phyloP scores from a whole-genome alignment of 305 asterid genomes.

The Euphrasia arctica region DNA sequence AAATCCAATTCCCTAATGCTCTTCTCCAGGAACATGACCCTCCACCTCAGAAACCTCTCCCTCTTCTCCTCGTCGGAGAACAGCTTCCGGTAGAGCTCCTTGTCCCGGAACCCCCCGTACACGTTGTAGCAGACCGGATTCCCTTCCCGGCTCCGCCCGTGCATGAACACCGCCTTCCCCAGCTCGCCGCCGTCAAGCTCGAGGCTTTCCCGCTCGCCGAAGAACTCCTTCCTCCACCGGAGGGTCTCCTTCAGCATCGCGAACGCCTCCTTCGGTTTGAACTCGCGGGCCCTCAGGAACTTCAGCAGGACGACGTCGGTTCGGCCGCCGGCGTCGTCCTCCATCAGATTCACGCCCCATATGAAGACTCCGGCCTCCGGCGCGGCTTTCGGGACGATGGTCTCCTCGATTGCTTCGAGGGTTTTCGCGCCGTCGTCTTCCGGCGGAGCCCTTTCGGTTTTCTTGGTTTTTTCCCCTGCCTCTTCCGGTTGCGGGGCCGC shows the following conservation, averaged over 20 bases:
- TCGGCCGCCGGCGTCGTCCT: neutral
- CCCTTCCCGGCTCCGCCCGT: neutral
- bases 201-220: neutral
- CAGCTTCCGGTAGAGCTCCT: neutral
- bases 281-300: neutral
- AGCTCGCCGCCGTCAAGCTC: neutral
- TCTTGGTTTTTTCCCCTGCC: no score
- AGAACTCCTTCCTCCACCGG: neutral
- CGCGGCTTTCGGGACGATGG: neutral
- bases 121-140: neutral
- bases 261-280: neutral
- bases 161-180: neutral
- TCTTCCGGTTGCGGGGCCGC: no score
- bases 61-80: constrained; percentile 26
- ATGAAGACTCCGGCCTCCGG: neutral
- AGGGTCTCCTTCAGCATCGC: neutral
- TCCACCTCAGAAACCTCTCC: constrained; percentile 32
- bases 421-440: no score
- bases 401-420: neutral
- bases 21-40: constrained; percentile 36
- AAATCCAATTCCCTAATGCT: constrained; percentile 37
- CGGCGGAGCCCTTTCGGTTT: no score
- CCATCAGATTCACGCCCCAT: neutral
- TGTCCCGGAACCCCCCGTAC: neutral
- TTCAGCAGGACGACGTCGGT: neutral